Conservation (phyloP, 140 eudicot genomes). For the Cichorium intybus region DNA sequence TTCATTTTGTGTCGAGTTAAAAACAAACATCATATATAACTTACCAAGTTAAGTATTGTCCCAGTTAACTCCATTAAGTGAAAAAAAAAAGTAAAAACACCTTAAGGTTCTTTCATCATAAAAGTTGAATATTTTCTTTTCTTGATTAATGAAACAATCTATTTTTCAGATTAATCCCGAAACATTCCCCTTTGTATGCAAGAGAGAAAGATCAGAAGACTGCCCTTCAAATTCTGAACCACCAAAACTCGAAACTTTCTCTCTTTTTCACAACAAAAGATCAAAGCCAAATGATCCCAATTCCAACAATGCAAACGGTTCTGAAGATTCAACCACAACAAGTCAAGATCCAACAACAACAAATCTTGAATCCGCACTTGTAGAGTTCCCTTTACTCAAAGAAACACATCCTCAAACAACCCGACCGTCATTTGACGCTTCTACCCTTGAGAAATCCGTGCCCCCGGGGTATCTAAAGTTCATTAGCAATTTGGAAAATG, state of each 20-base stretch:
- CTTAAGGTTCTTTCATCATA: constrained; percentile 2
- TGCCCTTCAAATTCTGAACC: constrained; percentile 16
- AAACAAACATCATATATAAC: too few relatives aligned
- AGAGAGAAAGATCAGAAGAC: constrained; percentile 62
- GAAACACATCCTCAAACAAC: constrained; percentile 34
- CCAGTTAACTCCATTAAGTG: too few relatives aligned
- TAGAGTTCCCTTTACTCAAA: constrained; percentile 57
- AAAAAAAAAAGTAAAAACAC: too few relatives aligned
- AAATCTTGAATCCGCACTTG: constrained; percentile 20
- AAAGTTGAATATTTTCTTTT: background rate
- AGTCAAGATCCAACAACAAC: constrained; percentile 33
- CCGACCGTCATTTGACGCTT: constrained; percentile 47
- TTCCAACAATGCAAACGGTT: constrained; percentile 42
- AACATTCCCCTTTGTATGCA: constrained; percentile 46
- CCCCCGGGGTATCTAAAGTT: constrained; percentile 84
- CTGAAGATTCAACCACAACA: constrained; percentile 66
- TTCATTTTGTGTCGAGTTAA: too few relatives aligned
- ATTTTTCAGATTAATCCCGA: constrained; percentile 26
- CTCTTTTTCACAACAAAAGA: constrained; percentile 42
- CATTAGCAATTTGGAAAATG: constrained; percentile 62
- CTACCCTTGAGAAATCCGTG: constrained; percentile 71
- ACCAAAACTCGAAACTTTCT: constrained; percentile 41
- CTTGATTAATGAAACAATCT: constrained; percentile 12
- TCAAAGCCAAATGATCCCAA: constrained; percentile 55
- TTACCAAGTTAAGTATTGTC: too few relatives aligned